Percentiles rank a stretch among this genome's conserved stretches.
Conservation (phyloP, 192 early-diverging fungal genomes). For the Coemansia sp. region DNA sequence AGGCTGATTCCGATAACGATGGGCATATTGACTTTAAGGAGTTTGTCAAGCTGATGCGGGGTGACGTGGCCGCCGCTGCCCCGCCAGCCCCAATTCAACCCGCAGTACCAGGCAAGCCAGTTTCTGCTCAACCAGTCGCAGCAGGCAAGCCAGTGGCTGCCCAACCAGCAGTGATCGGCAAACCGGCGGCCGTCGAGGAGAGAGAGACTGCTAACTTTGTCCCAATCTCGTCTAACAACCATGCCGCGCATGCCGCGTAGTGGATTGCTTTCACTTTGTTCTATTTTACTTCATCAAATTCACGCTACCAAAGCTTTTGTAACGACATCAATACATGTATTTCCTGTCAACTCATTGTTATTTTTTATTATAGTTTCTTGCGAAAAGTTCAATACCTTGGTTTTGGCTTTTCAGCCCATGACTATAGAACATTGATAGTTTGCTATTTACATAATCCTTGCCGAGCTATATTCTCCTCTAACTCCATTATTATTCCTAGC, state of each 20-base stretch:
- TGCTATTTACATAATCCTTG: too few relatives aligned
- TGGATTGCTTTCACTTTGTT: background rate
- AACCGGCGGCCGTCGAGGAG: background rate
- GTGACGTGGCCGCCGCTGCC: background rate
- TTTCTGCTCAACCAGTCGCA: too few relatives aligned
- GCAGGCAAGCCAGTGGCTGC: background rate
- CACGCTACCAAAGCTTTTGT: background rate
- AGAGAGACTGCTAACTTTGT: background rate
- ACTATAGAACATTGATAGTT: too few relatives aligned
- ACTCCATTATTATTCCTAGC: too few relatives aligned
- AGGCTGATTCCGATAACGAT: constrained; percentile 84
- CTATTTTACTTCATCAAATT: background rate
- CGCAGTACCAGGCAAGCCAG: too few relatives aligned
- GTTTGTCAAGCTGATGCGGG: constrained; percentile 72
- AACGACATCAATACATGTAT: background rate
- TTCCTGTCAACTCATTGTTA: background rate
- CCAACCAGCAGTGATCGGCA: background rate
- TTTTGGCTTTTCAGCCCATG: background rate
- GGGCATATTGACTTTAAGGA: constrained; percentile 90
- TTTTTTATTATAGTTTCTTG: background rate
- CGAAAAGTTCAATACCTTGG: background rate
- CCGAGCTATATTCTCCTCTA: too few relatives aligned
- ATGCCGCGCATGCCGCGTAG: background rate
- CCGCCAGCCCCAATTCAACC: background rate
- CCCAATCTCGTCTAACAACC: background rate